Evolutionary conservation across 2,329 filamentous ascomycete species (phyloP), one percentile per base, ranked within the genome.

Genomic region (Phyllosticta paracitricarpa): DNA sequence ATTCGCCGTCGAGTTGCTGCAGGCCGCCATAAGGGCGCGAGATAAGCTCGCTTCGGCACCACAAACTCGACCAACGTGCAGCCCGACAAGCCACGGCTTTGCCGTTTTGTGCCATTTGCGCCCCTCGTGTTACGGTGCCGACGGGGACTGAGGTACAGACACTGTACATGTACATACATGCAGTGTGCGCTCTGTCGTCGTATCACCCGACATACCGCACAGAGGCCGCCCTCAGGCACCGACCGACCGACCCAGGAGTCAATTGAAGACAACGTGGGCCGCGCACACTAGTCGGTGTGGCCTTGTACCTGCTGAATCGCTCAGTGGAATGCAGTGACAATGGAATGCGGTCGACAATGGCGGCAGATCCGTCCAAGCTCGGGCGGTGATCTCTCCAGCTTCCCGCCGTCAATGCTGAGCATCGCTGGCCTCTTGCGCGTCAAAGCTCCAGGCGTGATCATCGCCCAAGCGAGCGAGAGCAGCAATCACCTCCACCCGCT

Each of bases 1-100:
- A 72, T 73, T 72, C 59, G 59, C 51, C 66, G 70, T 66, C 65
- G 67, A 54, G 26, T 58, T 55, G 63, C 64, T 60, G 40, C 62
- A 62, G 63, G 66, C 48, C 19, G 61, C 70, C 64, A 35, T 10
- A 70, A 67, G n/a, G 30, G 67, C 64, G 58, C 1, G 40, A 48
- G 40, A 48, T 48, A 48, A 48, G 57, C 63, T 70, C 68, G 67
- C 66, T 67, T 68, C 67, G 65, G 66, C 65, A 66, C 65, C 65
- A 64, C 58, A 57, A 62, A 63, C 62, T 65, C 66, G 63, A 63
- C 40, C 40, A 62, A 63, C 62, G 64, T 66, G 66, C 64, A 64
- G 63, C 65, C 64, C 66, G 65, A 67, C 65, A 66, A 48, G 58
- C 58, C 59, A 61, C 53, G 59, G 59, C 40, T 48, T 52, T 61